Conservation (phyloP, 148 eudicot species). For the Camellia japonica region DNA sequence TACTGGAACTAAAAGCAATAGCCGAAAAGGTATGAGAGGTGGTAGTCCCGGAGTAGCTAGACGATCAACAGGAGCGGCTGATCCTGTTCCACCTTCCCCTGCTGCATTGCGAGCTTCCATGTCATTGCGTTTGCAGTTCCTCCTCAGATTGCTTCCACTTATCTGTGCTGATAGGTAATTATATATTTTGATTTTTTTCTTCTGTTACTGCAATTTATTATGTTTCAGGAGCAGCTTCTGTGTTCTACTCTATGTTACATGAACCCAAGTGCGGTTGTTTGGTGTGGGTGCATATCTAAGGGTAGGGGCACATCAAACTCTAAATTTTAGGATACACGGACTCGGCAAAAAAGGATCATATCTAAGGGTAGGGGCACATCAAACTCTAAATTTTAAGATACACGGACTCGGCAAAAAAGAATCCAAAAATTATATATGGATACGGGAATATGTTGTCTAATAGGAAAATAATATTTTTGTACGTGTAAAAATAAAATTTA, state of each 20-base stretch:
- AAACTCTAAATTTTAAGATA: no score
- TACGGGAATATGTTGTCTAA: no score
- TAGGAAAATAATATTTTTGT: no score
- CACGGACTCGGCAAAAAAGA: no score
- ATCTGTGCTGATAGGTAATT: slow-evolving; percentile 89
- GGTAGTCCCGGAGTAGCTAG: slow-evolving; percentile 78
- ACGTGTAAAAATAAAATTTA: no score
- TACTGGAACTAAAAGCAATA: slow-evolving; percentile 53
- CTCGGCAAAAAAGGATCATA: no score
- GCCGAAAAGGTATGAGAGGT: slow-evolving; percentile 69
- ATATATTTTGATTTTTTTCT: background rate
- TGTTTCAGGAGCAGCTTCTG: background rate
- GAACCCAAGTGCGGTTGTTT: no score
- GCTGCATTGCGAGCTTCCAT: slow-evolving; percentile 80
- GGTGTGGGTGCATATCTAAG: no score
- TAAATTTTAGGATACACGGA: no score
- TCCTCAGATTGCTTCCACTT: slow-evolving; percentile 84
- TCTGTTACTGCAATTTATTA: background rate
- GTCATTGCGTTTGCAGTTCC: slow-evolving; percentile 89
- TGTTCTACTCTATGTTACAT: background rate
- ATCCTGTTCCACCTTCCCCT: slow-evolving; percentile 69
- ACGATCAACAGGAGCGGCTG: slow-evolving; percentile 53
- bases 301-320: no score
- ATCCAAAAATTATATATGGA: no score
- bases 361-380: no score